phyloP scores from a whole-genome alignment of 306 rosid species.

The Prunus salicina region DNA sequence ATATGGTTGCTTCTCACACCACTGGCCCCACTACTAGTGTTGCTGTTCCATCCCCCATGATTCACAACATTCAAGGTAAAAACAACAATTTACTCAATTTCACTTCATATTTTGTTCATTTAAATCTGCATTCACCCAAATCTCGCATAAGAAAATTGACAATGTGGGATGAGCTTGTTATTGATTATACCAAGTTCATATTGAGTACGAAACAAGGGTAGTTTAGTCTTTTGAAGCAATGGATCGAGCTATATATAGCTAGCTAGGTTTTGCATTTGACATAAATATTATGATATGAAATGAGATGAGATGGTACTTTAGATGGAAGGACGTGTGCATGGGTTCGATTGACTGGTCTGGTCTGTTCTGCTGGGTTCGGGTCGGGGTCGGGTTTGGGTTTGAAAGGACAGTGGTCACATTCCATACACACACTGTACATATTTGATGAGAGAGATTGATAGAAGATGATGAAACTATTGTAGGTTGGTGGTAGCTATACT shows the following conservation, averaged over 20 bases:
- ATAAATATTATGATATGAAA: background rate
- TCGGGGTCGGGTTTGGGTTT: background rate
- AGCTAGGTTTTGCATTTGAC: background rate
- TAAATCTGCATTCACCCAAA: background rate
- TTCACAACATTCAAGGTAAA: conserved; percentile 56
- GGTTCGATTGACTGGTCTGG: conserved; percentile 20
- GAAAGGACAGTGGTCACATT: too few relatives aligned
- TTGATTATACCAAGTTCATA: background rate
- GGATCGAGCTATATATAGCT: background rate
- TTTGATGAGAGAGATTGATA: background rate
- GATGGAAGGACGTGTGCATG: conserved; percentile 77
- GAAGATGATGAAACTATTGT: background rate
- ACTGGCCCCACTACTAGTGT: conserved; percentile 25
- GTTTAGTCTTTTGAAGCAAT: background rate
- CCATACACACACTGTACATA: background rate
- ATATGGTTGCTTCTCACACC: conserved; percentile 18
- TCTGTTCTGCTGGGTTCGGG: background rate
- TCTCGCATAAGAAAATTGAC: too few relatives aligned
- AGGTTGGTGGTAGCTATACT: background rate
- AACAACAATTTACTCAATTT: background rate
- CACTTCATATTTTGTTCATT: background rate
- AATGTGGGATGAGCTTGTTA: background rate
- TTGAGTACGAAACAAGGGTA: background rate
- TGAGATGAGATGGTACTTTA: too few relatives aligned
- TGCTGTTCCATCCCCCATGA: conserved; percentile 43